Conservation (phyloP, 768 basidiomycete species). For the Trametes gibbosa region DNA sequence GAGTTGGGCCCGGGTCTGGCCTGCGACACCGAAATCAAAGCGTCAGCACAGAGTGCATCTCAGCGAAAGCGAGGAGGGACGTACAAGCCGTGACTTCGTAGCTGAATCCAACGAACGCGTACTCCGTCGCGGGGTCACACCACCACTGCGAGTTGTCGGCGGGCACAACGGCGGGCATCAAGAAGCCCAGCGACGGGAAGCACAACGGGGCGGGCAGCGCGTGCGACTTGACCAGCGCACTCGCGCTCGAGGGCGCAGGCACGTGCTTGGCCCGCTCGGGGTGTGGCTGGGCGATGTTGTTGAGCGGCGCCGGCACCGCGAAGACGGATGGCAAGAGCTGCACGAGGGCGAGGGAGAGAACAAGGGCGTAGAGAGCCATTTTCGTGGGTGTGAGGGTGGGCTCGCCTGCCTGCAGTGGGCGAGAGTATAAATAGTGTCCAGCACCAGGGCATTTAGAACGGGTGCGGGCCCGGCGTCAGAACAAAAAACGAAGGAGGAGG, state of each 20-base stretch:
- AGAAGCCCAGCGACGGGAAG: slow-evolving; percentile 42
- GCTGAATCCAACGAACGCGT: slow-evolving; percentile 75
- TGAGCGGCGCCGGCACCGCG: slow-evolving; percentile 10
- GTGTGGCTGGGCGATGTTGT: slow-evolving; percentile 7
- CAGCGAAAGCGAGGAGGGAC: slow-evolving; percentile 19
- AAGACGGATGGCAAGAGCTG: slow-evolving; percentile 1
- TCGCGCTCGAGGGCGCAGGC: neutral
- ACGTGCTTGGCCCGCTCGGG: neutral
- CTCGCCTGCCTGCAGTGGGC: slow-evolving; percentile 9
- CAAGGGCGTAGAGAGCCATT: slow-evolving; percentile 3
- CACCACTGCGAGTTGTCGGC: slow-evolving; percentile 35
- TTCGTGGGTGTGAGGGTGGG: neutral
- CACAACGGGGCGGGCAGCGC: slow-evolving; percentile 29
- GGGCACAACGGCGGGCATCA: slow-evolving; percentile 52
- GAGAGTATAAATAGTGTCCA: slow-evolving; percentile 11
- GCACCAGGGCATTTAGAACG: neutral
- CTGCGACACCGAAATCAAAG: slow-evolving; percentile 30
- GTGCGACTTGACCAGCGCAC: neutral
- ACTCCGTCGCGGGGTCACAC: slow-evolving; percentile 63
- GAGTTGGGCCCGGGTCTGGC: slow-evolving; percentile 53
- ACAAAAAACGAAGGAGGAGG: neutral
- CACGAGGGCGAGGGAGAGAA: slow-evolving; percentile 10
- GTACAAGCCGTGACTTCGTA: slow-evolving; percentile 68
- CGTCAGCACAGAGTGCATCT: neutral
- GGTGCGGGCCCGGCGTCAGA: neutral